A percentile compares a stretch with the other conserved stretches of the same genome.
phyloP scores from a whole-genome alignment of 257 asterid species.

The Forsythia suspensa region DNA sequence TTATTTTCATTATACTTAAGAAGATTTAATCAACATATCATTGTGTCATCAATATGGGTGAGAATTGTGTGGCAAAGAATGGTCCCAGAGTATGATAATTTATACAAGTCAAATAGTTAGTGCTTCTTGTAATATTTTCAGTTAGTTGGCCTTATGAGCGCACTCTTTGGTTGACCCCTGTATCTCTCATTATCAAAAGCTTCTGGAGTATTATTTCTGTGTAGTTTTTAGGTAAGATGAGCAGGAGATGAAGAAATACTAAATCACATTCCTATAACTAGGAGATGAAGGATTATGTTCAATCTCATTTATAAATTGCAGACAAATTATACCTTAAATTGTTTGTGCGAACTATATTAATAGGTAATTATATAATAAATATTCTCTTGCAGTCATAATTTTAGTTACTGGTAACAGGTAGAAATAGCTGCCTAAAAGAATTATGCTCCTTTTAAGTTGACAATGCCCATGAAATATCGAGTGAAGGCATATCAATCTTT shows the following conservation, averaged over 20 bases:
- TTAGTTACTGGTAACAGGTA: neutral
- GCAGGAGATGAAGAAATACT: neutral
- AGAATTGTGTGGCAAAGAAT: neutral
- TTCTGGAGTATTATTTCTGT: neutral
- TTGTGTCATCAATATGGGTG: neutral
- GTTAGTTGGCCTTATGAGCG: neutral
- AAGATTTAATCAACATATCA: neutral
- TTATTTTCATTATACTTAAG: neutral
- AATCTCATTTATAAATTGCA: neutral
- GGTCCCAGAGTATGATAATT: neutral
- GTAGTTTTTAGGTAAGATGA: neutral
- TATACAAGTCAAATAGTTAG: neutral
- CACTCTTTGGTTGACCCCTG: neutral
- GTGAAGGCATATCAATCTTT: neutral
- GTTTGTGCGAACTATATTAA: neutral
- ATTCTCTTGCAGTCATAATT: neutral
- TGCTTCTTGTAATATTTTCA: neutral
- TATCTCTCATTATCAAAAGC: neutral
- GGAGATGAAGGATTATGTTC: neutral
- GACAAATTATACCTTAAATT: neutral
- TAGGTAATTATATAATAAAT: neutral
- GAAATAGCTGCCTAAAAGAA: neutral
- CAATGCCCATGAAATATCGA: neutral
- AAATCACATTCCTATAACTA: neutral
- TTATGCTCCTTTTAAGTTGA: neutral